Evolutionary conservation across 1,284 basidiomycete species (phyloP), one percentile per base, ranked within the genome.

Genomic region (Rhodotorula sp.): DNA sequence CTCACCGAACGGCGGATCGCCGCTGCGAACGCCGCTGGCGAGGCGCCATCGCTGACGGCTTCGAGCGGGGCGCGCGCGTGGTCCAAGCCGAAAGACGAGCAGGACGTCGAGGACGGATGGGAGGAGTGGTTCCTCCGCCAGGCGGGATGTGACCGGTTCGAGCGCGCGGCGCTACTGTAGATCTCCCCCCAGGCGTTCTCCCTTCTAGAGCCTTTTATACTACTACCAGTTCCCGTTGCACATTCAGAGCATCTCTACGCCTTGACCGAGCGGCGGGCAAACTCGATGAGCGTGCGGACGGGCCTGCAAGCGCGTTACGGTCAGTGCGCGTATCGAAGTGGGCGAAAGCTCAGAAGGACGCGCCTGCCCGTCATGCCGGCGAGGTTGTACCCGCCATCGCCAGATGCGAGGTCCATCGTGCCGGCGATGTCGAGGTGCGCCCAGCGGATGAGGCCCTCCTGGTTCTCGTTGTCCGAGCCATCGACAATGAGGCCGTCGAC

Each of bases 361-460:
- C 32, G 59, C 67, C 73, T 34, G 3, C 75, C 75, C 10, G 70
- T 76, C 75, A 76, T 76, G 2, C 73, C 73, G 15, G 55, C 53
- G 1, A 70, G 58, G 60, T 74, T 72, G 66, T 76, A 76, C 1
- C 58, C 65, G 27, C 73, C 73, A 32, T 76, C 75, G 21, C 70
- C 36, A n/a, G 60, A 53, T 1, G 64, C 71, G 19, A 69, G 59
- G 46, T 76, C 74, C 69, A 67, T 72, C 46, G 86, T 84, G 25
- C 92, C 91, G 22, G 91, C 92, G 72, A 94, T 94, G 79, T 94
- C 93, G 50, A 92, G 82, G 81, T 93, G 91, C 6, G 71, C 69
- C 65, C 69, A 73, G 27, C 74, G 67, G 54, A 69, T 70, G 19
- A 73, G 53, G 17, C 64, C 67, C 25, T 79, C 74, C 68, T 69